Evolutionary conservation across 169 alveolate genomes (phyloP).

Genomic region (Babesia sp.): DNA sequence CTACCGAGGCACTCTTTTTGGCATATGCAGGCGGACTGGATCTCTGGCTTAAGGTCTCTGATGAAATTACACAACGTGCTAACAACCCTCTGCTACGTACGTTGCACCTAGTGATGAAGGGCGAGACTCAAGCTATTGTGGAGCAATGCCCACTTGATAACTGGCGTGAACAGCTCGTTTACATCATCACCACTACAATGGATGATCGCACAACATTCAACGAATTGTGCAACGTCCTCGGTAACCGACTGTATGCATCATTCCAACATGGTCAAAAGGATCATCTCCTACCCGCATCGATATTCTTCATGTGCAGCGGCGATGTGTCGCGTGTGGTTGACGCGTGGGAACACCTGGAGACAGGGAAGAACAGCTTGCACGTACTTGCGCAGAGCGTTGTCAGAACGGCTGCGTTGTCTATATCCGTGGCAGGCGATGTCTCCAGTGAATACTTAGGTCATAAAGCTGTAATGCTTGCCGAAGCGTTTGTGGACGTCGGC

Average conservation of each 20-base stretch:
- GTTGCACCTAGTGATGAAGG: slow-evolving; percentile 65
- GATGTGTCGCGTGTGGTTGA: slow-evolving; percentile 73
- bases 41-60: slow-evolving; percentile 65
- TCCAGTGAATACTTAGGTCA: slow-evolving; percentile 23
- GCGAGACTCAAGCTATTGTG: slow-evolving; percentile 61
- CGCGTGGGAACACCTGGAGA: slow-evolving; percentile 68
- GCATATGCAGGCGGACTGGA: slow-evolving; percentile 77
- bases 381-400: slow-evolving; percentile 33
- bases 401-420: slow-evolving; percentile 36
- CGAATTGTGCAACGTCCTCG: slow-evolving; percentile 63
- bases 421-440: neutral
- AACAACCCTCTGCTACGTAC: slow-evolving; percentile 66
- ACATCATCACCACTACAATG: slow-evolving; percentile 53
- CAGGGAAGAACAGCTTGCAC: slow-evolving; percentile 12
- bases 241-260: slow-evolving; percentile 57
- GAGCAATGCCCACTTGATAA: slow-evolving; percentile 51
- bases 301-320: slow-evolving; percentile 79
- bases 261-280: slow-evolving; percentile 57
- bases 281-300: slow-evolving; percentile 75
- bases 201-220: slow-evolving; percentile 38
- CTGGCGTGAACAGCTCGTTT: slow-evolving; percentile 75
- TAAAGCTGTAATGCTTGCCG: slow-evolving; percentile 43
- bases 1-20: slow-evolving; percentile 73
- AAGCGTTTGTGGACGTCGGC: slow-evolving; percentile 56
- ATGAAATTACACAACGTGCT: slow-evolving; percentile 42